These are phyloP conservation scores for Sarocladium kiliense DNA, from an alignment of 2,329 filamentous ascomycete species.

Conservation along the genomic window DNA sequence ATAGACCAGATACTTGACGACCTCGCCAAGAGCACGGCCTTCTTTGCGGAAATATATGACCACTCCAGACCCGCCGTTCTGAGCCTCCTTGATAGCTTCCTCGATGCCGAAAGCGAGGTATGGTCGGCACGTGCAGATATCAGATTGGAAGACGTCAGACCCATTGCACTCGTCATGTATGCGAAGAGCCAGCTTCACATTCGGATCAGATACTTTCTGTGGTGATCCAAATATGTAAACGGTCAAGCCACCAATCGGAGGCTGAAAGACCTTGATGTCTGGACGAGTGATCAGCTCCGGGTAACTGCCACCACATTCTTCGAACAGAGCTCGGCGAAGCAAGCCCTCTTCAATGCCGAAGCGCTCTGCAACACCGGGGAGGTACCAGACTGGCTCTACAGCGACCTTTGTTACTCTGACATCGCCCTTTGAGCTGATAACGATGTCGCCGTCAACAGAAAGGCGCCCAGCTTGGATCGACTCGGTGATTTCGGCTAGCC, in stretches of 20 bases:
- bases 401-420: slow-evolving; percentile 16
- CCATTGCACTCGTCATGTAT: slow-evolving; percentile 61
- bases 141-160: slow-evolving; percentile 86
- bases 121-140: slow-evolving; percentile 87
- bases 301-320: slow-evolving; percentile 15
- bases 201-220: slow-evolving; percentile 13
- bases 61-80: slow-evolving; percentile 81
- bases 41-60: slow-evolving; percentile 96
- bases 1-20: slow-evolving; percentile 75
- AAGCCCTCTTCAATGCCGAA: slow-evolving; percentile 14
- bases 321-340: slow-evolving; percentile 14
- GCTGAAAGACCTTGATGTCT: slow-evolving; percentile 16
- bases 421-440: slow-evolving; percentile 12
- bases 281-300: slow-evolving; percentile 15
- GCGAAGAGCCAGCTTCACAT: slow-evolving; percentile 15
- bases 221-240: slow-evolving; percentile 17
- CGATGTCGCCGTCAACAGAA: slow-evolving; percentile 14
- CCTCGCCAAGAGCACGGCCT: slow-evolving; percentile 81
- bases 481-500: slow-evolving; percentile 13
- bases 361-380: slow-evolving; percentile 14
- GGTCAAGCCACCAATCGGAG: slow-evolving; percentile 16
- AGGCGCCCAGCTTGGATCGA: slow-evolving; percentile 12
- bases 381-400: slow-evolving; percentile 16
- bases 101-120: slow-evolving; percentile 90
- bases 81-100: slow-evolving; percentile 90